Conservation (phyloP, 805 yeast genomes). For the Candida quercuum region DNA sequence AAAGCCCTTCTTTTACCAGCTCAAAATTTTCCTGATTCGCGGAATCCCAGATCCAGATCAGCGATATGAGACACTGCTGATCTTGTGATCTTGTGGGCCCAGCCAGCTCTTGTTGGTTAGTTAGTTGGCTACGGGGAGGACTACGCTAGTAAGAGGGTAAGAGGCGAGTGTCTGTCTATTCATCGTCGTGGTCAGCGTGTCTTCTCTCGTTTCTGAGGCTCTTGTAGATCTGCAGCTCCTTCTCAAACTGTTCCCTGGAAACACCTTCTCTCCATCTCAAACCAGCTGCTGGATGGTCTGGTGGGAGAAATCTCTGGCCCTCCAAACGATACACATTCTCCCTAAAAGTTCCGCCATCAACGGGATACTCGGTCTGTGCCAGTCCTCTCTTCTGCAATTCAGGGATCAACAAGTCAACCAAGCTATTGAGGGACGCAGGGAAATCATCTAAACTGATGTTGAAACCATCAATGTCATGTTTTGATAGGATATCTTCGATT, state of each 20-base stretch:
- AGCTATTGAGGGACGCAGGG: conserved; percentile 32
- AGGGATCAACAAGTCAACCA: conserved; percentile 29
- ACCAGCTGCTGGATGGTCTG: conserved; percentile 6
- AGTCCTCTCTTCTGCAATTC: conserved; percentile 28
- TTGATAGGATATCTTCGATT: conserved; percentile 32
- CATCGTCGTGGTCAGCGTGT: neutral
- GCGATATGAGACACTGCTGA: no score
- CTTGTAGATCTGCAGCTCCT: neutral
- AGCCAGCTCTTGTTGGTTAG: no score
- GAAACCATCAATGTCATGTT: conserved; percentile 36
- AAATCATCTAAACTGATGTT: conserved; percentile 31
- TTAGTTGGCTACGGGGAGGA: no score
- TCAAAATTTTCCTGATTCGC: no score
- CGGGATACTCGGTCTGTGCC: conserved; percentile 30
- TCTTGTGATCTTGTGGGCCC: no score
- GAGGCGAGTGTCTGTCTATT: no score
- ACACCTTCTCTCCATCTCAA: conserved; percentile 12
- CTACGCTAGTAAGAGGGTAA: no score
- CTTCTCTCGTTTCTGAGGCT: neutral
- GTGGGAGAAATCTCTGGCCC: conserved; percentile 9
- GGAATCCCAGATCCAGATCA: no score
- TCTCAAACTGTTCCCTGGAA: conserved; percentile 23
- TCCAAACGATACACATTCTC: conserved; percentile 18
- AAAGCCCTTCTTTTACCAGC: no score
- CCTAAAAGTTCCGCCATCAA: conserved; percentile 25